Conservation (phyloP, 2,329 filamentous ascomycete species). For the Beauveria brongniartii region DNA sequence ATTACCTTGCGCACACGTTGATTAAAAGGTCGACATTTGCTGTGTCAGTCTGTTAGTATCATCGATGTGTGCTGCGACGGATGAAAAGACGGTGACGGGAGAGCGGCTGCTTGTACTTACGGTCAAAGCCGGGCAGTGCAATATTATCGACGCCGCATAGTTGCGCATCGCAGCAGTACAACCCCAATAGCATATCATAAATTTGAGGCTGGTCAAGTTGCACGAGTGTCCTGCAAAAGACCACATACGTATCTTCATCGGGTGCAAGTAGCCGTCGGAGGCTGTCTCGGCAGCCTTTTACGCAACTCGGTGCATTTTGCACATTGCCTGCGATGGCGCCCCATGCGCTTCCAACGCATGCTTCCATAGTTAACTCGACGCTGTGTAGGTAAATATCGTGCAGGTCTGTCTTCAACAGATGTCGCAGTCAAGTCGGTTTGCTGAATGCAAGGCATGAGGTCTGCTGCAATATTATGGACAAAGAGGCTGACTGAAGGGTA, state of each 20-base stretch:
- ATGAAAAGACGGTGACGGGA: background rate
- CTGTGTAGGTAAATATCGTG: background rate
- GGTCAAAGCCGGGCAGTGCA: conserved; percentile 31
- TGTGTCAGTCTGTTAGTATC: conserved; percentile 17
- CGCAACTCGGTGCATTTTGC: conserved; percentile 5
- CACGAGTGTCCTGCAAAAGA: conserved; percentile 25
- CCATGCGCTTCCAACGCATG: conserved; percentile 9
- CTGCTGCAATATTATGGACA: background rate
- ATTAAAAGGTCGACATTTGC: conserved; percentile 45
- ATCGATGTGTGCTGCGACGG: background rate
- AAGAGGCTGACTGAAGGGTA: background rate
- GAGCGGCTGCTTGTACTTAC: conserved; percentile 21
- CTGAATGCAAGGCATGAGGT: conserved; percentile 6
- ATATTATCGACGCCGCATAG: conserved; percentile 39
- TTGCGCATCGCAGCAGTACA: conserved; percentile 45
- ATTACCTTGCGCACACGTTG: conserved; percentile 43
- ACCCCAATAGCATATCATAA: conserved; percentile 29
- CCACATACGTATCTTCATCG: conserved; percentile 21
- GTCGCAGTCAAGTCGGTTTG: conserved; percentile 1
- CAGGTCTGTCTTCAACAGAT: conserved; percentile 2
- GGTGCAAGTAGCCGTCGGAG: conserved; percentile 7
- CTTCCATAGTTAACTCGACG: conserved; percentile 5
- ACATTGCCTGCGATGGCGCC: conserved; percentile 8
- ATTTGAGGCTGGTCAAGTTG: conserved; percentile 18
- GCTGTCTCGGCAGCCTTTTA: conserved; percentile 11